phyloP scores from a whole-genome alignment of 768 basidiomycete genomes.

The Psilocybe cyanescens region DNA sequence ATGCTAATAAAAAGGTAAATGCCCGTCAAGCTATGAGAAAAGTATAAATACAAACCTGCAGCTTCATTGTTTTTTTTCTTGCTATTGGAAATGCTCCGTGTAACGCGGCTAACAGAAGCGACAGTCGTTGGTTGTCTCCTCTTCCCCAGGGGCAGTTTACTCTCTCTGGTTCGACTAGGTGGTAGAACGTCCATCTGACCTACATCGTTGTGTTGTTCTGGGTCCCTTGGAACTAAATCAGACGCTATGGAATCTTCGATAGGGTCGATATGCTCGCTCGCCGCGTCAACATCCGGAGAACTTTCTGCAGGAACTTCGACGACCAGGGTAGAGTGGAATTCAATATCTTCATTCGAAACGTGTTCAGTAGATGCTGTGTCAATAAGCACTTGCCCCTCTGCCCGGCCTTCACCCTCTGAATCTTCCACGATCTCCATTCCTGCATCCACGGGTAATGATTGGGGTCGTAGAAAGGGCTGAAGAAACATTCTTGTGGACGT shows the following conservation, averaged over 20 bases:
- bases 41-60: not conserved
- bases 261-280: not conserved
- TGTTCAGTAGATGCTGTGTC: not conserved
- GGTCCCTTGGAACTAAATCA: not conserved
- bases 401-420: not conserved
- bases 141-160: slow-evolving; percentile 25
- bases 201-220: slow-evolving; percentile 1
- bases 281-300: not conserved
- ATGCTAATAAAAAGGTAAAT: not conserved
- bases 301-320: no score
- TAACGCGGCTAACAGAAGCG: slow-evolving; percentile 31
- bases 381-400: not conserved
- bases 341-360: not conserved
- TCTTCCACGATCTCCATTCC: slow-evolving; percentile 3
- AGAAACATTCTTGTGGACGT: not conserved
- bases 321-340: not conserved
- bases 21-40: not conserved
- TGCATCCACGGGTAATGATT: not conserved
- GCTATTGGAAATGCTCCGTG: slow-evolving; percentile 38
- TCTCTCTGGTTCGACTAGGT: not conserved
- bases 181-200: not conserved
- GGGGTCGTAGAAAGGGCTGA: not conserved
- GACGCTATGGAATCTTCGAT: not conserved
- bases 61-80: slow-evolving; percentile 22
- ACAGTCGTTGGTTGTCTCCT: slow-evolving; percentile 30